Percentiles rank a stretch among this genome's conserved stretches.
Conservation (phyloP, 2,329 filamentous ascomycete genomes). For the Coccinonectria pachysandricola region DNA sequence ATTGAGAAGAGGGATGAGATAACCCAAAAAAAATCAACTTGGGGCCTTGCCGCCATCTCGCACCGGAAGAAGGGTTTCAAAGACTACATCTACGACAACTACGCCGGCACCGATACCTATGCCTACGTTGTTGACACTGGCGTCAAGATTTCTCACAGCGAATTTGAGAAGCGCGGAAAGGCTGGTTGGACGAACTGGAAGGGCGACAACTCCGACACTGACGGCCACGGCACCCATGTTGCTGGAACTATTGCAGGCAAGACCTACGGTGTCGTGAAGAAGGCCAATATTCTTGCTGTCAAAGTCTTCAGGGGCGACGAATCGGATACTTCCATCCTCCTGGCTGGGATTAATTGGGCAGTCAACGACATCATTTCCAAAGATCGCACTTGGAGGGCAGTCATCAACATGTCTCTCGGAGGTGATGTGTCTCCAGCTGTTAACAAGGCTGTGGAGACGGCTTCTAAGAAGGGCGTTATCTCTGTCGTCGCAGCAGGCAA, state of each 20-base stretch:
- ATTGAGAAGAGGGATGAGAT: not conserved
- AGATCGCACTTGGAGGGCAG: constrained; percentile 29
- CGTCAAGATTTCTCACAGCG: constrained; percentile 33
- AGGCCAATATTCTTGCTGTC: constrained; percentile 30
- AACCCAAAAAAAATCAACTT: constrained; percentile 27
- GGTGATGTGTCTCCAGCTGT: constrained; percentile 33
- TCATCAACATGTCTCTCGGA: constrained; percentile 47
- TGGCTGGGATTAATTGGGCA: constrained; percentile 28
- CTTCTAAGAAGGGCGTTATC: constrained; percentile 36
- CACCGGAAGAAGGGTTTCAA: constrained; percentile 23
- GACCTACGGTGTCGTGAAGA: constrained; percentile 37
- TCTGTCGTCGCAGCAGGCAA: constrained; percentile 48
- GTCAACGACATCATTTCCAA: constrained; percentile 29
- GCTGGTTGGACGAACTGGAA: constrained; percentile 26
- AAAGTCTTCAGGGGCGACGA: constrained; percentile 30
- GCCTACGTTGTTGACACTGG: constrained; percentile 48
- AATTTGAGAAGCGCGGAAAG: constrained; percentile 33
- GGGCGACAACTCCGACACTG: constrained; percentile 22
- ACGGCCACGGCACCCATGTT: constrained; percentile 38
- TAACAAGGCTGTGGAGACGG: constrained; percentile 38
- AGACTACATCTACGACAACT: constrained; percentile 32
- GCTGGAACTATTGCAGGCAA: constrained; percentile 34
- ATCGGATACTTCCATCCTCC: constrained; percentile 16
- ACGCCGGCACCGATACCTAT: constrained; percentile 31
- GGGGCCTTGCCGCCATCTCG: constrained; percentile 37